phyloP scores from a whole-genome alignment of 2,329 filamentous ascomycete genomes.

The Aspergillus chevalieri region DNA sequence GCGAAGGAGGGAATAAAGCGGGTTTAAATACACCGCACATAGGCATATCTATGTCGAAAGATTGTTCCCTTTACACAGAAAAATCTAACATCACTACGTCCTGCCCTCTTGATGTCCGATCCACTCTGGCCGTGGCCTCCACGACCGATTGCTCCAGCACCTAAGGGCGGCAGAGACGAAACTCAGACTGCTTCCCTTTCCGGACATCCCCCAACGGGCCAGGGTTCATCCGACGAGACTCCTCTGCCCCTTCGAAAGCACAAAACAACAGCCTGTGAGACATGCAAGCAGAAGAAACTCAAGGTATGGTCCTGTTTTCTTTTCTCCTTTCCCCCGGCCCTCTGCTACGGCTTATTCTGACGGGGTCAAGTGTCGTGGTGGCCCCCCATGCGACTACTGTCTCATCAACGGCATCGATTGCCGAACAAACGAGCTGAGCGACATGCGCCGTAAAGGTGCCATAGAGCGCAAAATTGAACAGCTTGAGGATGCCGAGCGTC shows the following conservation, averaged over 20 bases:
- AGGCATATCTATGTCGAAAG: background rate
- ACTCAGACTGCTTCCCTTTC: background rate
- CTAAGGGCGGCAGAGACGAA: background rate
- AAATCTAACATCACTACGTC: background rate
- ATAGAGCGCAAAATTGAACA: constrained; percentile 19
- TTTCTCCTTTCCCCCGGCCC: background rate
- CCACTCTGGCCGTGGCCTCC: background rate
- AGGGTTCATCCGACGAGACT: background rate
- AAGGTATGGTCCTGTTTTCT: constrained; percentile 9
- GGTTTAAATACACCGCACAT: background rate
- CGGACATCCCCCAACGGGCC: background rate
- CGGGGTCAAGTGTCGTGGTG: constrained; percentile 20
- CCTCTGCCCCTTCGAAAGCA: constrained; percentile 8
- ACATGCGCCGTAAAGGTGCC: constrained; percentile 22
- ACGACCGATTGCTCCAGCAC: background rate
- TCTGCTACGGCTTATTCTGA: background rate
- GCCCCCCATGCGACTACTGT: constrained; percentile 23
- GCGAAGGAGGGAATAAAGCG: background rate
- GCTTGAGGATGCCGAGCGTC: constrained; percentile 13
- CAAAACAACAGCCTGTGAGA: constrained; percentile 19
- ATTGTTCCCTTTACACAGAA: background rate
- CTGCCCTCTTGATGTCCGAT: background rate
- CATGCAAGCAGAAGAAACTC: constrained; percentile 19
- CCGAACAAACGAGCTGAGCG: constrained; percentile 20
- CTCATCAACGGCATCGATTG: constrained; percentile 20